Base-by-base conservation (phyloP, 495 filamentous ascomycete species). In the Talaromyces thailandensis region DNA sequence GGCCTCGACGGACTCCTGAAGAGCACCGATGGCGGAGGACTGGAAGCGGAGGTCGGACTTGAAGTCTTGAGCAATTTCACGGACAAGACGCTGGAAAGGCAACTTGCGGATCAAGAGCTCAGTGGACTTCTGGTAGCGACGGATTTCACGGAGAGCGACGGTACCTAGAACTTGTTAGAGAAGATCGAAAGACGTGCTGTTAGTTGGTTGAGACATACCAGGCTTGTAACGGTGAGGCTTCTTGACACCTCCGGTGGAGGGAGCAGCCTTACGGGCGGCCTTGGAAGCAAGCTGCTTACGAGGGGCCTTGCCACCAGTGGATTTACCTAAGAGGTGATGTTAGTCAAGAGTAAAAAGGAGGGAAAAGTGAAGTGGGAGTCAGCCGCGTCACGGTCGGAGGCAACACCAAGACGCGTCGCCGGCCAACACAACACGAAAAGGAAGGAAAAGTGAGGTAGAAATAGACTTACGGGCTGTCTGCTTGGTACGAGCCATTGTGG, bases 201-300 rank as follows among this genome's bases (percentile, higher is more conserved):
- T 40, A 60, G 53, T 18, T 52, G 60, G 29, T n/a, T 48, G 25
- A 12, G 24, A 76, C 81, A 70, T 84, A 93, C 93, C 93, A 76
- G 94, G 94, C 93, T 98, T 99, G 79, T 99, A 99, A 71, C 94
- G 88, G 83, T 98, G 95, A 78, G 94, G 94, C 94, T 99, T 99
- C 95, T 99, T 99, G 89, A 99, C 94, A 88, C 86, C 87, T 70
- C 86, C 88, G 70, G 87, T 88, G 64, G 86, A 88, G 69, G 87
- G 87, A 35, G 87, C 86, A 64, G 84, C 84, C 79, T 90, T 89
- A 75, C 88, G 86, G 71, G 88, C 88, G 65, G 88, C 88, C 86
- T 91, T 91, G 80, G 87, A 88, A 69, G 87, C 87, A 73, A 96
- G 91, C 86, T 95, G 91, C 91, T 97, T 97, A 84, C 93, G 92